These are phyloP conservation scores for Nissolia schottii DNA, from an alignment of 306 rosid species.

Conservation along the genomic window DNA sequence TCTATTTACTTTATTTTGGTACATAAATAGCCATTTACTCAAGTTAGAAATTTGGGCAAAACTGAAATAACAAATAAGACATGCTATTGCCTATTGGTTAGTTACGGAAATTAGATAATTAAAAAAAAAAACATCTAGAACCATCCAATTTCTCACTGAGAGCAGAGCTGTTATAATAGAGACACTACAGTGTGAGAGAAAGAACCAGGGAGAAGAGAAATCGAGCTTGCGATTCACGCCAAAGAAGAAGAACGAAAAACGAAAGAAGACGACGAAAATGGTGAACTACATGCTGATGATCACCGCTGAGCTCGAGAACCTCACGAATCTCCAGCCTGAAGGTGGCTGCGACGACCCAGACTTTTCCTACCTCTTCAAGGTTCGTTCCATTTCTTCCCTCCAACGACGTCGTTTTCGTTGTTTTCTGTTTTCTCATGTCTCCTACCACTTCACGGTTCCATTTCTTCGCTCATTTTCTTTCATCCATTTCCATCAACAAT, in stretches of 20 bases:
- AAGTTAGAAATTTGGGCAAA: too few relatives aligned
- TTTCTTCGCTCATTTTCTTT: too few relatives aligned
- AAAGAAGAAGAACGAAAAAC: not conserved
- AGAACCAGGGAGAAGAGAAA: too few relatives aligned
- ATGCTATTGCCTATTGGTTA: too few relatives aligned
- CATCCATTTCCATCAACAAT: too few relatives aligned
- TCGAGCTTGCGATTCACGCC: not conserved
- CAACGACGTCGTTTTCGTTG: not conserved
- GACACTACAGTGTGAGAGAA: not conserved
- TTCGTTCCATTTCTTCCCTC: not conserved
- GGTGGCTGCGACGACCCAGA: slow-evolving; percentile 80
- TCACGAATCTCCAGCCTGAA: slow-evolving; percentile 79
- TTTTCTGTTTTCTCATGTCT: not conserved
- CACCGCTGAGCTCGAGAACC: slow-evolving; percentile 74
- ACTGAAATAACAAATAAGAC: too few relatives aligned
- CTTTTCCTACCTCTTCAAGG: slow-evolving; percentile 87
- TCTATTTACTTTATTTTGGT: too few relatives aligned
- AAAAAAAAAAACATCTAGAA: too few relatives aligned
- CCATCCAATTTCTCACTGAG: not conserved
- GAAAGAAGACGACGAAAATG: slow-evolving; percentile 32
- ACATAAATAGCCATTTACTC: too few relatives aligned
- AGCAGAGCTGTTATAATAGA: not conserved
- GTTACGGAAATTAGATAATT: too few relatives aligned
- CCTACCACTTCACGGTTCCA: too few relatives aligned
- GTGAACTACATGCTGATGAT: slow-evolving; percentile 74